Conservation (phyloP, 768 basidiomycete species). For the Termitomyces sp. region DNA sequence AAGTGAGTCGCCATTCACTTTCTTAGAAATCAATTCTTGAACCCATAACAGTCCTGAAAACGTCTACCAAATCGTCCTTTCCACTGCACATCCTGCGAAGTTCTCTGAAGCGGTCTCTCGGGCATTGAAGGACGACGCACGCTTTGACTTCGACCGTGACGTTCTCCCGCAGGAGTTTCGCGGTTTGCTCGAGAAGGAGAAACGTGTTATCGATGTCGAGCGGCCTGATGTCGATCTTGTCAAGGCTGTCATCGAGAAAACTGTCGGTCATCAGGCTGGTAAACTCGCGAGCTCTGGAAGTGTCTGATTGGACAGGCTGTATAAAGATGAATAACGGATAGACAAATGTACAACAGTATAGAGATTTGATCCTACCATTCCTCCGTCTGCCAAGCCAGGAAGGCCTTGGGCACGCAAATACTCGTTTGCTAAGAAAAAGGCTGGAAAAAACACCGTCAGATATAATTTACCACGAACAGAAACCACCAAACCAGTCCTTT, state of each 20-base stretch:
- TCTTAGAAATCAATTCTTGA: neutral
- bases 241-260: conserved; percentile 65
- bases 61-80: conserved; percentile 73
- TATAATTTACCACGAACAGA: too few species aligned
- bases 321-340: neutral
- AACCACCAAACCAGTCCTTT: too few species aligned
- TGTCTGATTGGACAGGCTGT: neutral
- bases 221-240: conserved; percentile 69
- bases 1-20: conserved; percentile 41
- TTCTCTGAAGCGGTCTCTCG: conserved; percentile 91
- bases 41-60: conserved; percentile 35
- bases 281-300: conserved; percentile 9
- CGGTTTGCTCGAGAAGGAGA: conserved; percentile 72
- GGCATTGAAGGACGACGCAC: conserved; percentile 53
- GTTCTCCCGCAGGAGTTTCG: conserved; percentile 84
- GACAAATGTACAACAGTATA: neutral
- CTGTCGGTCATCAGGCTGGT: conserved; percentile 16
- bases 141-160: conserved; percentile 77
- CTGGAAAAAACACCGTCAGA: too few species aligned
- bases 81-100: conserved; percentile 97
- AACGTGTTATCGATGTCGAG: conserved; percentile 75
- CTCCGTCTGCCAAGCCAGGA: too few species aligned
- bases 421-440: too few species aligned
- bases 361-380: neutral
- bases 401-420: too few species aligned